Conservation (phyloP, 768 basidiomycete species). For the Leucocoprinus birnbaumii region DNA sequence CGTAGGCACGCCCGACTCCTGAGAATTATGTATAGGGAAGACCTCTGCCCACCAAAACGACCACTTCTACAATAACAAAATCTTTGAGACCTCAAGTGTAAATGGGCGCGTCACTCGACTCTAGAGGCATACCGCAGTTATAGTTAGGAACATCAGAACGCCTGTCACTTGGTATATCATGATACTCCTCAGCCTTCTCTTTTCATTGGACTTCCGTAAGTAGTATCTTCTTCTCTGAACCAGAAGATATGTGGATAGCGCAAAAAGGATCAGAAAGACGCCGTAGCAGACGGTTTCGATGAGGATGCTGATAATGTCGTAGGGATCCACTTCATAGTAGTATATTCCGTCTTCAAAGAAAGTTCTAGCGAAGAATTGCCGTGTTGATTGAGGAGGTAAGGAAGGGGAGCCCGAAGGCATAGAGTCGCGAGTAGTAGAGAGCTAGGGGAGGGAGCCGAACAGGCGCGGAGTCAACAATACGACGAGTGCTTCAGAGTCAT, state of each 20-base stretch:
- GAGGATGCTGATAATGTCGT: background rate
- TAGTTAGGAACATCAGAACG: background rate
- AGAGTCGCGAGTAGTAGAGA: no score
- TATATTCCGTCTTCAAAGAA: no score
- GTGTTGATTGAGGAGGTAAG: no score
- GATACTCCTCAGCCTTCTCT: background rate
- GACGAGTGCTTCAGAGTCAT: no score
- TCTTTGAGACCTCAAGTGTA: no score
- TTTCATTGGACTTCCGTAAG: background rate
- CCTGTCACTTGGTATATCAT: background rate
- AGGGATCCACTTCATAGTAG: background rate
- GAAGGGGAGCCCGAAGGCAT: no score
- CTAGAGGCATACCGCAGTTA: background rate
- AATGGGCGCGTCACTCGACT: no score
- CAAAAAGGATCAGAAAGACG: background rate
- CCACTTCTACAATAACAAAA: background rate
- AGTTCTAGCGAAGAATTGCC: no score
- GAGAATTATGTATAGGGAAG: background rate
- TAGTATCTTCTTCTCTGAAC: background rate
- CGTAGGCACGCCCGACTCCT: background rate
- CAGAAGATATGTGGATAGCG: background rate
- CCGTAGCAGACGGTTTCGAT: background rate
- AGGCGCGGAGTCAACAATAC: no score
- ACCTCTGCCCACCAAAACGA: constrained; percentile 1
- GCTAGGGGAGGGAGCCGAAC: no score